Conservation (phyloP, 1,139 yeast species). For the Sugiyamaella neomexicana region DNA sequence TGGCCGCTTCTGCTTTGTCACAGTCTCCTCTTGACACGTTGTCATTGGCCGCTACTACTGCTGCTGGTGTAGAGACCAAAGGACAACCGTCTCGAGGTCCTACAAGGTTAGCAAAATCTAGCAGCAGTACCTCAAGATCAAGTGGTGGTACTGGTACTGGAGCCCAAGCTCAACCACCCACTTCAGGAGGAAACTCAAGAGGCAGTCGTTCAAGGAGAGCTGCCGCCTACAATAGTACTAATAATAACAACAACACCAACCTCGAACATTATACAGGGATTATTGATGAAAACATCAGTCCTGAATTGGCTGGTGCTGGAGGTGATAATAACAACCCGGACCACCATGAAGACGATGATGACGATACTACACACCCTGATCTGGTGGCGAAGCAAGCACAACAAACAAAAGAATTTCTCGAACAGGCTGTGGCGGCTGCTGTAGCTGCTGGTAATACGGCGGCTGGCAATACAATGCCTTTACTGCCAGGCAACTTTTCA, state of each 20-base stretch:
- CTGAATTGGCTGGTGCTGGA: constrained; percentile 13
- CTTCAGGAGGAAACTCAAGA: background rate
- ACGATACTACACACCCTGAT: constrained; percentile 16
- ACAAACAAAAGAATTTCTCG: constrained; percentile 12
- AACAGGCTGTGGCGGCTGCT: constrained; percentile 16
- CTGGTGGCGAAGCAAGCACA: constrained; percentile 20
- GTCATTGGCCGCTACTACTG: constrained; percentile 16
- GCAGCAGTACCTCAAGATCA: no score
- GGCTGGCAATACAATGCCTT: constrained; percentile 5
- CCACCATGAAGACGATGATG: background rate
- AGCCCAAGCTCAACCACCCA: background rate
- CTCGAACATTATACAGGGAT: constrained; percentile 2
- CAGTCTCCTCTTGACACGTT: constrained; percentile 16
- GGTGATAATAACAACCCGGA: background rate
- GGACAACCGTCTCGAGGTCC: background rate
- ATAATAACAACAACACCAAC: background rate
- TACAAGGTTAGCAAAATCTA: background rate
- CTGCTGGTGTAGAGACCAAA: constrained; percentile 10
- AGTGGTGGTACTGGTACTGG: background rate
- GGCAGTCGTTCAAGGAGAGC: background rate
- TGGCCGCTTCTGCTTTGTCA: constrained; percentile 15
- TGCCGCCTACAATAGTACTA: no score
- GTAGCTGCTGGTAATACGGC: constrained; percentile 12
- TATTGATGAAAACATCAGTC: constrained; percentile 12
- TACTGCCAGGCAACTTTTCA: constrained; percentile 7